phyloP scores from a whole-genome alignment of 2,329 filamentous ascomycete genomes.

The Teratosphaeria nubilosa region DNA sequence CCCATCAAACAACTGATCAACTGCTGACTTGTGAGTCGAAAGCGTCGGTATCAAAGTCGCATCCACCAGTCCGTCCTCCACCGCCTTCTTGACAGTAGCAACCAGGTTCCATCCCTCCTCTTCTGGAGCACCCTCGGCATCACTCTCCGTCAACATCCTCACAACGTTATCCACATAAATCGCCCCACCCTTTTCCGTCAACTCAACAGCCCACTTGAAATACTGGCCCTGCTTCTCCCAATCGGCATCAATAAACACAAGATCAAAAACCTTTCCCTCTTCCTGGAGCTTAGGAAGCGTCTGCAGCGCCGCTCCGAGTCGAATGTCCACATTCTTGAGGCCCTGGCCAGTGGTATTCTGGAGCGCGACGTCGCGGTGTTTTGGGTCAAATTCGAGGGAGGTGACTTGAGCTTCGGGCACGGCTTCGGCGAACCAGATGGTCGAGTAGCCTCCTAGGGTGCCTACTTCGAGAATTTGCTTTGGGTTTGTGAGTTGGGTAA shows the following conservation, averaged over 20 bases:
- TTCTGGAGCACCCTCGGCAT: slow-evolving; percentile 2
- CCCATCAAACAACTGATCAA: slow-evolving; percentile 9
- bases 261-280: slow-evolving; percentile 10
- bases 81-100: slow-evolving; percentile 6
- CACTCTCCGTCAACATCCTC: slow-evolving; percentile 9
- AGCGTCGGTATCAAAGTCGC: slow-evolving; percentile 12
- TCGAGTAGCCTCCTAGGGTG: slow-evolving; percentile 45
- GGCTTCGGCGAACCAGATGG: slow-evolving; percentile 42
- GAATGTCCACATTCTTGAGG: slow-evolving; percentile 11
- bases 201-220: slow-evolving; percentile 14
- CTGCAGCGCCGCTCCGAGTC: slow-evolving; percentile 14
- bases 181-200: slow-evolving; percentile 9
- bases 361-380: slow-evolving; percentile 37
- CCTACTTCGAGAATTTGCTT: slow-evolving; percentile 43
- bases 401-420: slow-evolving; percentile 34
- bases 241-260: slow-evolving; percentile 17
- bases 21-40: slow-evolving; percentile 8
- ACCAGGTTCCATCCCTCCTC: slow-evolving; percentile 7
- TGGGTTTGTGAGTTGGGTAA: slow-evolving; percentile 18
- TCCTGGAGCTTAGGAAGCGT: slow-evolving; percentile 9
- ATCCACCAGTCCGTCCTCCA: slow-evolving; percentile 7
- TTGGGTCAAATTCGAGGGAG: slow-evolving; percentile 40
- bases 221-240: slow-evolving; percentile 11
- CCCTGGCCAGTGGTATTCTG: slow-evolving; percentile 11
- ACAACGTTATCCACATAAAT: slow-evolving; percentile 18